Evolutionary conservation across 2,329 filamentous ascomycete species (phyloP).

Genomic region (Arthroderma sp.): DNA sequence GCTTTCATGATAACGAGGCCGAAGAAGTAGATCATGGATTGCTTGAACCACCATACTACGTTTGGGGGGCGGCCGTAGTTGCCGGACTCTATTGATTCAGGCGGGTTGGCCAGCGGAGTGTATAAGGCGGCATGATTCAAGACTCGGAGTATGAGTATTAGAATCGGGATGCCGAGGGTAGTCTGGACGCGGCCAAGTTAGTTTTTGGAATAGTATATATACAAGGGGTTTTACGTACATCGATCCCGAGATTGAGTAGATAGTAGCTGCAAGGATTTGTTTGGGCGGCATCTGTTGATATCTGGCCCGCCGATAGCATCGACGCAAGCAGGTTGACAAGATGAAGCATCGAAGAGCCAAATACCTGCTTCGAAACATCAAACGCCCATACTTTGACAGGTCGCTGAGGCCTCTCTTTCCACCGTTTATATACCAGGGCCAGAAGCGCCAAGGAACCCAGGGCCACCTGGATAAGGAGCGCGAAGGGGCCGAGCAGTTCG

Average conservation of each 20-base stretch:
- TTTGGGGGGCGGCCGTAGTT: constrained; percentile 79
- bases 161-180: constrained; percentile 87
- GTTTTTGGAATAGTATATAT: background rate
- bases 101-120: constrained; percentile 68
- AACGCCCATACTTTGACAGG: constrained; percentile 97
- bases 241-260: constrained; percentile 82
- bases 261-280: constrained; percentile 98
- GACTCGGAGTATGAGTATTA: constrained; percentile 74
- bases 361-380: constrained; percentile 92
- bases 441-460: constrained; percentile 72
- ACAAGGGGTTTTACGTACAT: constrained; percentile 45
- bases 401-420: constrained; percentile 79
- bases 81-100: constrained; percentile 81
- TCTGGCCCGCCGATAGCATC: constrained; percentile 80
- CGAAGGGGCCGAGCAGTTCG: constrained; percentile 76
- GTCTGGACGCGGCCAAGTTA: constrained; percentile 46
- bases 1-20: constrained; percentile 94
- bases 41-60: constrained; percentile 86
- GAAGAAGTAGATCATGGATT: constrained; percentile 89
- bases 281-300: constrained; percentile 39
- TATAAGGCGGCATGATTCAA: constrained; percentile 58
- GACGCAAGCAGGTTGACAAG: constrained; percentile 91
- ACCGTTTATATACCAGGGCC: constrained; percentile 85
- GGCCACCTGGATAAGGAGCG: constrained; percentile 76
- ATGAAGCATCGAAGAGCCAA: constrained; percentile 84